Base-by-base conservation (phyloP, 148 eudicot species). In the Cornus controversa region DNA sequence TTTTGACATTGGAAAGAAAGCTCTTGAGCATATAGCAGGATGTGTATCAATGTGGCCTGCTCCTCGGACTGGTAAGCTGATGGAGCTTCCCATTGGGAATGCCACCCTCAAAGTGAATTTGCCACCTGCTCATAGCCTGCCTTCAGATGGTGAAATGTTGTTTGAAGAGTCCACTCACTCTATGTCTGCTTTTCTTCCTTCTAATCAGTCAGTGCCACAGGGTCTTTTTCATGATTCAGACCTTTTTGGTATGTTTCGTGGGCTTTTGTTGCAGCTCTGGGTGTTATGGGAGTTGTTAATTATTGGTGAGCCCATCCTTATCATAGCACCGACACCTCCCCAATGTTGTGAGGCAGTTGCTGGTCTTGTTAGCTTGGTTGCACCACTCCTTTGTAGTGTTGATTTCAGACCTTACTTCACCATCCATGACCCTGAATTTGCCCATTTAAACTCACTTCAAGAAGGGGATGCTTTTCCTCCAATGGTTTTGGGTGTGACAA, bases 351-450 rank as follows among this genome's bases (percentile, higher is more conserved):
- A 96, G 83, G 99, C 99, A 72, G 99, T 96, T 66, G 90, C 99
- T 42, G 86, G 92, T 73, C 91, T 96, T 23, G 99, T 96, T 81
- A 93, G 99, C 81, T 87, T 96, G 82, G 85, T 91, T 79, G 96
- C 99, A 14, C 99, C 99, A 9, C 87, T 96, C 62, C 90, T 93
- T 82, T 88, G 89, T 62, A 96, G 98, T 81, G 84, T 93, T 72
- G 99, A 96, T 84, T 96, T 96, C 79, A 90, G 97, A 85, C 99
- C 99, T 71, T 96, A 96, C 84, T 96, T 96, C 74, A 96, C 99
- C 62, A 96, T 96, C 75, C 99, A 96, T 79, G 96, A 96, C 80
- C 93, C 90, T 3, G 92, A 89, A 66, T 96, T 96, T 72, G 85
- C 97, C 7, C 79, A 70, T 50, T 83, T 96, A 81, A 96, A 96